Evolutionary conservation across 306 rosid species (phyloP).

Genomic region (Purshia tridentata): DNA sequence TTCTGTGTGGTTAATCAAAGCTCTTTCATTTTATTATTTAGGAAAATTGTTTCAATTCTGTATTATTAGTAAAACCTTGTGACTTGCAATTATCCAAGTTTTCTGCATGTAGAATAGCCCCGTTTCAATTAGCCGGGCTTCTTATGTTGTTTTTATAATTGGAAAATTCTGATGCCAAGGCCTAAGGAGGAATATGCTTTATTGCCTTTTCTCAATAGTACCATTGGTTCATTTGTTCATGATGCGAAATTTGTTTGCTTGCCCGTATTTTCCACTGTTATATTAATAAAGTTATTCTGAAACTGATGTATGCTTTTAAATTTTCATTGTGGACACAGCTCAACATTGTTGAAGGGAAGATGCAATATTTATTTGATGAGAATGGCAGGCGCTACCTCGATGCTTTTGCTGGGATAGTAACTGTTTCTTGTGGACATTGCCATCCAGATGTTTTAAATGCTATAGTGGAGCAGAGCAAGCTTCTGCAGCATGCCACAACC

Average conservation of each 20-base stretch:
- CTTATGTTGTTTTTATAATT: not conserved
- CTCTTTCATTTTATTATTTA: not conserved
- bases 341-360: slow-evolving; percentile 92
- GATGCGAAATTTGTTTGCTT: not conserved
- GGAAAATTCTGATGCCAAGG: not conserved
- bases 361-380: slow-evolving; percentile 90
- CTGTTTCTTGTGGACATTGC: slow-evolving; percentile 95
- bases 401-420: slow-evolving; percentile 97
- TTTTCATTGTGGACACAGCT: slow-evolving; percentile 44
- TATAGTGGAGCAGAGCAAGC: slow-evolving; percentile 66
- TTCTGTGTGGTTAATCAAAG: too few relatives aligned
- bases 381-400: slow-evolving; percentile 89
- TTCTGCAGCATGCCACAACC: slow-evolving; percentile 86
- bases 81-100: not conserved
- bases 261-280: too few relatives aligned
- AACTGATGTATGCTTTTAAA: slow-evolving; percentile 13
- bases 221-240: not conserved
- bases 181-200: not conserved
- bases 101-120: not conserved
- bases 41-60: not conserved
- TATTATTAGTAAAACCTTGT: not conserved
- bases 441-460: slow-evolving; percentile 77
- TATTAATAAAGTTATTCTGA: not conserved
- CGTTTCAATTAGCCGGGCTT: not conserved
- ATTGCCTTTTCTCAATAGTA: not conserved